Evolutionary conservation across 306 rosid genomes (phyloP).

Genomic region (Cucurbita ficifolia): DNA sequence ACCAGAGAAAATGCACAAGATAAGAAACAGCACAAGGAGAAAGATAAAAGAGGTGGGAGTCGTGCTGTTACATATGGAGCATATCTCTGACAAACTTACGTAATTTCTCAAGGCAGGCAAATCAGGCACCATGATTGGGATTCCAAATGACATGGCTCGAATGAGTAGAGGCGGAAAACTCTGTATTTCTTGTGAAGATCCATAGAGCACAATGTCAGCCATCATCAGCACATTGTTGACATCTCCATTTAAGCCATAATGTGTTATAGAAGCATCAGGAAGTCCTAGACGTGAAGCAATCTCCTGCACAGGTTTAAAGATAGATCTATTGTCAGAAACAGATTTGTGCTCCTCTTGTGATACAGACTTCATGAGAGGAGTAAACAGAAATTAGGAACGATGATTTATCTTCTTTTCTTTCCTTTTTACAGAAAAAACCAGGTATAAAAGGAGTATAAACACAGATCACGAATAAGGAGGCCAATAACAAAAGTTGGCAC

Average conservation of each 20-base stretch:
- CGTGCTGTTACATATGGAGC: not conserved
- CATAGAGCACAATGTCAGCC: conserved; percentile 89
- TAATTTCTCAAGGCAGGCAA: conserved; percentile 55
- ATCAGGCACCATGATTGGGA: conserved; percentile 81
- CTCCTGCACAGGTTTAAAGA: conserved; percentile 40
- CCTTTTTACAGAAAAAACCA: not conserved
- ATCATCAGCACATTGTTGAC: conserved; percentile 52
- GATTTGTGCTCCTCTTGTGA: not conserved
- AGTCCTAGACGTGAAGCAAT: conserved; percentile 82
- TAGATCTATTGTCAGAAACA: not conserved
- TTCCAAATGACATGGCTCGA: conserved; percentile 78
- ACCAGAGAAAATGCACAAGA: not conserved
- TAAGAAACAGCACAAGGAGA: not conserved
- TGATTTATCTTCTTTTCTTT: not conserved
- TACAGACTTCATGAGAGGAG: not conserved
- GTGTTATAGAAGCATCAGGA: conserved; percentile 56
- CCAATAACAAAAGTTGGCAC: not conserved
- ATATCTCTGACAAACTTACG: conserved; percentile 38
- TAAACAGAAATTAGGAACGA: not conserved
- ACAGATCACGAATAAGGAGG: not conserved
- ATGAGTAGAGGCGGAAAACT: conserved; percentile 81
- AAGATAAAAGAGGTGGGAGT: not conserved
- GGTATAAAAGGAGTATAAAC: not conserved
- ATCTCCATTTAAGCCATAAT: conserved; percentile 69
- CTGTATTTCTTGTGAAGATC: conserved; percentile 82